These are phyloP conservation scores for Oryza meyeriana DNA, from an alignment of 176 grass and related monocot genomes.

Conservation along the genomic window DNA sequence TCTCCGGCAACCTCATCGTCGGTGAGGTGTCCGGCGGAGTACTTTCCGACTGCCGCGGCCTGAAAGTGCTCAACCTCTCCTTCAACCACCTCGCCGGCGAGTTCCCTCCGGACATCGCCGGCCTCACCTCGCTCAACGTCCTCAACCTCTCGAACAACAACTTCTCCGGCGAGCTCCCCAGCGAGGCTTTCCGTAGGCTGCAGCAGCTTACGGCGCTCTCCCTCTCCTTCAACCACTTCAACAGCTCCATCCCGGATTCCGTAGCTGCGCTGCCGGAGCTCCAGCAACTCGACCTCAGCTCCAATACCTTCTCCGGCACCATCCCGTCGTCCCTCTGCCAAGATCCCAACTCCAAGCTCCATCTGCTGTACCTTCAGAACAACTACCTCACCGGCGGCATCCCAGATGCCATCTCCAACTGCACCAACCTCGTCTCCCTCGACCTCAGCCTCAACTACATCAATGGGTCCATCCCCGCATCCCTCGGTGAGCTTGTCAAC, in stretches of 20 bases:
- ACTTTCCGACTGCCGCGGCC: slow-evolving; percentile 49
- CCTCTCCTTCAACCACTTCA: slow-evolving; percentile 87
- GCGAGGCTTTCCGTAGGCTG: slow-evolving; percentile 41
- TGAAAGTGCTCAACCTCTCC: slow-evolving; percentile 74
- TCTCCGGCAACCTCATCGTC: slow-evolving; percentile 63
- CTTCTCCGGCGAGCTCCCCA: slow-evolving; percentile 75
- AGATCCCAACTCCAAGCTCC: slow-evolving; percentile 32
- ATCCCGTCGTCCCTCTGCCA: slow-evolving; percentile 64
- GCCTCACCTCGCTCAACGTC: slow-evolving; percentile 40
- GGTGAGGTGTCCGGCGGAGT: slow-evolving; percentile 41
- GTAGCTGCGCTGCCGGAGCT: slow-evolving; percentile 58
- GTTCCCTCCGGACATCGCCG: slow-evolving; percentile 58
- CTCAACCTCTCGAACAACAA: slow-evolving; percentile 87
- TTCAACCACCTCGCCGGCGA: slow-evolving; percentile 64
- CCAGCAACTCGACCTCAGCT: slow-evolving; percentile 89
- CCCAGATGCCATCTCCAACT: slow-evolving; percentile 74
- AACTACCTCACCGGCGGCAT: slow-evolving; percentile 74
- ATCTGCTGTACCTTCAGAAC: slow-evolving; percentile 93
- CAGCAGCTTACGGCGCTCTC: slow-evolving; percentile 50
- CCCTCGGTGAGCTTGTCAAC: slow-evolving; percentile 50
- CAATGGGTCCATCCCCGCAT: slow-evolving; percentile 60
- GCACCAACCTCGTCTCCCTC: slow-evolving; percentile 72
- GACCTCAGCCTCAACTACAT: slow-evolving; percentile 92
- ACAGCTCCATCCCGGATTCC: slow-evolving; percentile 45
- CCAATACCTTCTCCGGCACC: slow-evolving; percentile 69